Evolutionary conservation across 2,329 filamentous ascomycete species (phyloP).

Genomic region (Clarireedia homoeocarpa): DNA sequence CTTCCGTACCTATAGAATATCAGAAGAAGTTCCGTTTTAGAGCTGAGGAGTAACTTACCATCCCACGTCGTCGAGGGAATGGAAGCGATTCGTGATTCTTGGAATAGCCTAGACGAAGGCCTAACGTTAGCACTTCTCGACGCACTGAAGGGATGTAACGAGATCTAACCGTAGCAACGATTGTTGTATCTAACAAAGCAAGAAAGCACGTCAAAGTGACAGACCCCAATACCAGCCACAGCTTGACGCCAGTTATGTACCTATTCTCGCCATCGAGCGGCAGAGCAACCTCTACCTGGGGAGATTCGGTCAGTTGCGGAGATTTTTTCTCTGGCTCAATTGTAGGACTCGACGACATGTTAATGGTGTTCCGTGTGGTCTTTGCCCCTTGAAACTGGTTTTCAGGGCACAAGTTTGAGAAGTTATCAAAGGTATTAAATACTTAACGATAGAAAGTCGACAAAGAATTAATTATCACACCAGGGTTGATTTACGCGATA

Average conservation of each 20-base stretch:
- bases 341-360: background rate
- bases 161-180: conserved; percentile 39
- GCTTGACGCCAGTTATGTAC: conserved; percentile 16
- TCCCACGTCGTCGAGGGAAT: conserved; percentile 6
- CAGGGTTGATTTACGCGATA: no score
- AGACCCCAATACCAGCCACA: conserved; percentile 24
- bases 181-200: conserved; percentile 44
- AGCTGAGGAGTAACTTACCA: conserved; percentile 6
- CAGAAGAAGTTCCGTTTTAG: background rate
- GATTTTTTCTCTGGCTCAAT: background rate
- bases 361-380: background rate
- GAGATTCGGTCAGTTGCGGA: background rate
- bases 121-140: background rate
- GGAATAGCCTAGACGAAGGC: background rate
- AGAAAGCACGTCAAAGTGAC: conserved; percentile 39
- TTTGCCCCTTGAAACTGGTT: no score
- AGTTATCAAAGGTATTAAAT: no score
- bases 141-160: no score
- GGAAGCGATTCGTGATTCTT: background rate
- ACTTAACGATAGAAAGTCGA: no score
- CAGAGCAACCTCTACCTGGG: background rate
- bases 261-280: background rate
- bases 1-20: background rate
- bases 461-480: no score
- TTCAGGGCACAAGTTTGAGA: no score